phyloP scores from a whole-genome alignment of 1,139 yeast species.

The Candida tropicalis region DNA sequence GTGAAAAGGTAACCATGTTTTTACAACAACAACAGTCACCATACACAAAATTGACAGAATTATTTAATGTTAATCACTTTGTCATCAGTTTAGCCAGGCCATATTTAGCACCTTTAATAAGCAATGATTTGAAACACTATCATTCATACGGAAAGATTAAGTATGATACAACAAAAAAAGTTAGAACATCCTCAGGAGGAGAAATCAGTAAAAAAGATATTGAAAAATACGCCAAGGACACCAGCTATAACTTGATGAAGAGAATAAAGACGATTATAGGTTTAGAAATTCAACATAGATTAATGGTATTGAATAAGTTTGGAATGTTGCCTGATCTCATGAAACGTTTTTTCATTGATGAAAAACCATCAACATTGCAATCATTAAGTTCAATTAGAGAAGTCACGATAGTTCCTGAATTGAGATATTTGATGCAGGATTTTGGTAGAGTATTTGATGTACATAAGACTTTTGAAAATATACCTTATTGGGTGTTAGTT shows the following conservation, averaged over 20 bases:
- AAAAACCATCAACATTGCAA: slow-evolving; percentile 72
- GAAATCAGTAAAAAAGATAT: slow-evolving; percentile 17
- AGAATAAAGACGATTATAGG: slow-evolving; percentile 42
- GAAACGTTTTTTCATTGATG: slow-evolving; percentile 83
- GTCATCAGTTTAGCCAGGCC: slow-evolving; percentile 90
- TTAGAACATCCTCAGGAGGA: slow-evolving; percentile 11
- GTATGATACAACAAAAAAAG: slow-evolving; percentile 18
- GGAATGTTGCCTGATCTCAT: slow-evolving; percentile 75
- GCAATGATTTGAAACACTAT: slow-evolving; percentile 75
- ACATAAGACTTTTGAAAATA: slow-evolving; percentile 67
- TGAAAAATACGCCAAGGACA: slow-evolving; percentile 33
- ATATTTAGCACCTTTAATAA: slow-evolving; percentile 84
- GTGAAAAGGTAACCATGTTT: slow-evolving; percentile 21
- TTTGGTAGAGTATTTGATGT: slow-evolving; percentile 76
- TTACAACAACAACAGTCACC: slow-evolving; percentile 51
- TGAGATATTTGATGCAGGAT: slow-evolving; percentile 67
- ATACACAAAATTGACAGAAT: slow-evolving; percentile 84
- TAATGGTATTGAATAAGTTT: slow-evolving; percentile 75
- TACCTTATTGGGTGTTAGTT: slow-evolving; percentile 85
- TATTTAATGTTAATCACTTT: slow-evolving; percentile 92
- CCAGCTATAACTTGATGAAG: slow-evolving; percentile 35
- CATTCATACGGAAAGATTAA: slow-evolving; percentile 38
- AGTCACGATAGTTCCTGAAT: slow-evolving; percentile 88
- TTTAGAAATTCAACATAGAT: slow-evolving; percentile 79
- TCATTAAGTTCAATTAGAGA: slow-evolving; percentile 59